Percentiles rank a stretch among this genome's conserved stretches.
phyloP scores from a whole-genome alignment of 345 rosid species.

The Brassica incana region DNA sequence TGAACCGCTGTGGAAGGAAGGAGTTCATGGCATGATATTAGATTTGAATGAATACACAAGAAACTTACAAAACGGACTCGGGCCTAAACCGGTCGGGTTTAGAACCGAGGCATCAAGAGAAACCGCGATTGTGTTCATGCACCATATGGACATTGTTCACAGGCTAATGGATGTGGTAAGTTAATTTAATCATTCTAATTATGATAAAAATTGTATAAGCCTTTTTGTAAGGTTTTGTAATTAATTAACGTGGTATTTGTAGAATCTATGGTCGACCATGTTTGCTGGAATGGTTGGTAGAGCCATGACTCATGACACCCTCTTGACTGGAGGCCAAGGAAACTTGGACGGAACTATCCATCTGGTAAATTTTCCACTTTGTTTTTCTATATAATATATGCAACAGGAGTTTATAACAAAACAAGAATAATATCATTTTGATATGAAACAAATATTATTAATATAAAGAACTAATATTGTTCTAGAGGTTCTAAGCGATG shows the following conservation, averaged over 20 bases:
- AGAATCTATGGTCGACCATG: constrained; percentile 80
- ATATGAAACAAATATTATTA: not conserved
- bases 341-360: constrained; percentile 73
- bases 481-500: not conserved
- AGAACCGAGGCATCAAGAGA: constrained; percentile 82
- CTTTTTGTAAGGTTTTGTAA: constrained; percentile 9
- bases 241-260: constrained; percentile 6
- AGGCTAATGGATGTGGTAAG: constrained; percentile 81
- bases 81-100: constrained; percentile 62
- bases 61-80: constrained; percentile 57
- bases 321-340: constrained; percentile 67
- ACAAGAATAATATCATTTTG: not conserved
- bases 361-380: constrained; percentile 50
- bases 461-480: not conserved
- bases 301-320: constrained; percentile 63
- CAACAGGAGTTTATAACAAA: not conserved
- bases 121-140: constrained; percentile 65
- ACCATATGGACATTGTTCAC: constrained; percentile 61
- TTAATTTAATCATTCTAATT: not conserved
- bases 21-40: constrained; percentile 46
- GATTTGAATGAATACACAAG: constrained; percentile 62
- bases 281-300: constrained; percentile 71
- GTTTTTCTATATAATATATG: not conserved
- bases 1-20: constrained; percentile 76
- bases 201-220: not conserved